Conservation (phyloP, 2,329 filamentous ascomycete species). For the Hymenoscyphus repandus region DNA sequence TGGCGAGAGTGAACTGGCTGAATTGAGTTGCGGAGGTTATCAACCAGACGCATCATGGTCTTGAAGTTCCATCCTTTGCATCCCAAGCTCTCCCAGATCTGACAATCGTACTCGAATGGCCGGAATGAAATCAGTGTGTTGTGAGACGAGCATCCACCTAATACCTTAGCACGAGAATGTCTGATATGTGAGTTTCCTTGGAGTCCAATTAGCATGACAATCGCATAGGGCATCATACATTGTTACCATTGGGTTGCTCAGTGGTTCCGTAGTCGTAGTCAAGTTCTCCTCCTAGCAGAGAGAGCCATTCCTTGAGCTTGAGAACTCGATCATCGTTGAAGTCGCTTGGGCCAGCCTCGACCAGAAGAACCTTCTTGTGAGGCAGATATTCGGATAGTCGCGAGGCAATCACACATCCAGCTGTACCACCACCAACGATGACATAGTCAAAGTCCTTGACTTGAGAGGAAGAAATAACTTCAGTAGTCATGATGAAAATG, state of each 20-base stretch:
- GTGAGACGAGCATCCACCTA: slow-evolving; percentile 89
- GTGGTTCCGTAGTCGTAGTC: slow-evolving; percentile 86
- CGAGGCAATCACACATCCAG: slow-evolving; percentile 42
- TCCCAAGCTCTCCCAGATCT: slow-evolving; percentile 76
- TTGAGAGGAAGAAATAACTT: slow-evolving; percentile 26
- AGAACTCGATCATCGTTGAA: slow-evolving; percentile 84
- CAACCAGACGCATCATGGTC: slow-evolving; percentile 73
- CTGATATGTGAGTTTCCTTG: slow-evolving; percentile 84
- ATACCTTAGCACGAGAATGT: slow-evolving; percentile 86
- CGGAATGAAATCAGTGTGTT: slow-evolving; percentile 93
- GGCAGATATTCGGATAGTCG: slow-evolving; percentile 69
- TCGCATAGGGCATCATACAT: slow-evolving; percentile 46
- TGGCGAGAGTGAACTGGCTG: slow-evolving; percentile 82
- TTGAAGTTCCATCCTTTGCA: slow-evolving; percentile 84
- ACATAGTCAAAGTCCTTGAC: slow-evolving; percentile 41
- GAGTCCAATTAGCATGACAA: neutral
- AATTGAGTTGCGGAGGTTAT: slow-evolving; percentile 84
- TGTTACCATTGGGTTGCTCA: slow-evolving; percentile 87
- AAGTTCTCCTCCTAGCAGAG: slow-evolving; percentile 76
- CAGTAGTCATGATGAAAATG: slow-evolving; percentile 27
- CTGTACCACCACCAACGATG: slow-evolving; percentile 46
- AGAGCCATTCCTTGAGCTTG: slow-evolving; percentile 81
- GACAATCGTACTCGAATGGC: slow-evolving; percentile 82
- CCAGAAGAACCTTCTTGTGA: slow-evolving; percentile 72
- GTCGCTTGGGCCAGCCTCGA: slow-evolving; percentile 86